Conservation (phyloP, 345 rosid genomes). For the Geranium brycei region DNA sequence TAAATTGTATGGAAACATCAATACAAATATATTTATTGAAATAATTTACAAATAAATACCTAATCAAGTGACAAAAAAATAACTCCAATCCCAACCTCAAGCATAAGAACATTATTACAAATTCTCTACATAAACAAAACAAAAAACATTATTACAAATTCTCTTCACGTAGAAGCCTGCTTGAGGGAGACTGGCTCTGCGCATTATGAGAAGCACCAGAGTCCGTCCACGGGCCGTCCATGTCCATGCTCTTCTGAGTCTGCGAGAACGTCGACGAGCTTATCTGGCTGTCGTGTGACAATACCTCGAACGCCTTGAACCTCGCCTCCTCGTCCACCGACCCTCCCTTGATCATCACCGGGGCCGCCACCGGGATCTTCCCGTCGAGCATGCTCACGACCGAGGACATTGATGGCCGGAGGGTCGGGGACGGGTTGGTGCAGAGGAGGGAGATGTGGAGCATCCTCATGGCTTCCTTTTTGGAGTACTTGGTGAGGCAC, state of each 20-base stretch:
- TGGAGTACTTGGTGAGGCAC: slow-evolving; percentile 34
- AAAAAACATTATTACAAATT: too few species aligned
- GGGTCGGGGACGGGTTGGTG: slow-evolving; percentile 82
- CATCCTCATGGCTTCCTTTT: slow-evolving; percentile 54
- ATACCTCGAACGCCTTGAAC: slow-evolving; percentile 61
- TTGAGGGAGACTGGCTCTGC: slow-evolving; percentile 16
- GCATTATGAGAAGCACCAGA: slow-evolving; percentile 33
- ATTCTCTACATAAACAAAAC: too few species aligned
- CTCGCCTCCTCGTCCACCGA: slow-evolving; percentile 38
- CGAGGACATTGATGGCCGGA: slow-evolving; percentile 80
- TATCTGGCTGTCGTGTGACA: slow-evolving; percentile 60
- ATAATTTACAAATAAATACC: too few species aligned
- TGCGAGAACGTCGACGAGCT: slow-evolving; percentile 24
- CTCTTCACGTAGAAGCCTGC: slow-evolving; percentile 11
- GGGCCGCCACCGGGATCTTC: slow-evolving; percentile 53
- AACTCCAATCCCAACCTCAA: too few species aligned
- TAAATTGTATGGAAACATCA: too few species aligned
- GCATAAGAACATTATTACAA: too few species aligned
- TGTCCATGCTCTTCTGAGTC: slow-evolving; percentile 30
- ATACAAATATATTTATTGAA: too few species aligned
- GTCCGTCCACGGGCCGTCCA: slow-evolving; percentile 60
- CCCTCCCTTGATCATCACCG: slow-evolving; percentile 50
- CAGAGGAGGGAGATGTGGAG: slow-evolving; percentile 64
- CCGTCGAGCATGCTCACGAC: slow-evolving; percentile 79
- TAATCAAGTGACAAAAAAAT: too few species aligned